Evolutionary conservation across 2,329 filamentous ascomycete species (phyloP).

Genomic region (Ophiostoma sp.): DNA sequence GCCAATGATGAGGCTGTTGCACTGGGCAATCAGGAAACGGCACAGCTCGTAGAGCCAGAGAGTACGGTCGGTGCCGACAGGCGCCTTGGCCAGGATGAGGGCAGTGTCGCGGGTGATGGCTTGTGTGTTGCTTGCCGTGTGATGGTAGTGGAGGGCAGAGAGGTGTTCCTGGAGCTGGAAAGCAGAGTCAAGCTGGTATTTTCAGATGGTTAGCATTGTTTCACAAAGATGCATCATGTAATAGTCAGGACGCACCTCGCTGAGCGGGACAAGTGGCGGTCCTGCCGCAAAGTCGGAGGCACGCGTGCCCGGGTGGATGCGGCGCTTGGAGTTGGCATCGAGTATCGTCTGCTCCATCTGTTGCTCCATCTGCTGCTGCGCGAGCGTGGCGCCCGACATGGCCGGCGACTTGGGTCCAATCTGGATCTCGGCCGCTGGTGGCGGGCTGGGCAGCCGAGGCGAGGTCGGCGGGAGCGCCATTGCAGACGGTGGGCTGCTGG

Average conservation of each 20-base stretch:
- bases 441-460: slow-evolving; percentile 88
- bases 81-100: slow-evolving; percentile 69
- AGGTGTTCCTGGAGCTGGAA: slow-evolving; percentile 98
- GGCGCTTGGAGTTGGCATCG: slow-evolving; percentile 69
- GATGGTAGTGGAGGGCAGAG: slow-evolving; percentile 80
- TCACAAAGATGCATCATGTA: not conserved
- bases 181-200: slow-evolving; percentile 77
- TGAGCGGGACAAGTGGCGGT: slow-evolving; percentile 78
- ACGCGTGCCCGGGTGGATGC: slow-evolving; percentile 88
- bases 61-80: slow-evolving; percentile 73
- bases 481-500: too few species aligned
- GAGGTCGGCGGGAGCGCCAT: slow-evolving; percentile 60
- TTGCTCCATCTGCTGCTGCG: slow-evolving; percentile 50
- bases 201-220: not conserved
- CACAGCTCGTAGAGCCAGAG: slow-evolving; percentile 98
- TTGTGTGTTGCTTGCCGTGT: slow-evolving; percentile 61
- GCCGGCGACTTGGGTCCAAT: slow-evolving; percentile 49
- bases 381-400: slow-evolving; percentile 32
- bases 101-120: slow-evolving; percentile 75
- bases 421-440: slow-evolving; percentile 91
- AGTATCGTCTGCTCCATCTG: slow-evolving; percentile 59
- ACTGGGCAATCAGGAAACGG: slow-evolving; percentile 90
- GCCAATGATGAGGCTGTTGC: slow-evolving; percentile 84
- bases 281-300: slow-evolving; percentile 90
- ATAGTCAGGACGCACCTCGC: slow-evolving; percentile 57